Conservation (phyloP, 352 stramenopile species). For the Phytopythium mirpurense region DNA sequence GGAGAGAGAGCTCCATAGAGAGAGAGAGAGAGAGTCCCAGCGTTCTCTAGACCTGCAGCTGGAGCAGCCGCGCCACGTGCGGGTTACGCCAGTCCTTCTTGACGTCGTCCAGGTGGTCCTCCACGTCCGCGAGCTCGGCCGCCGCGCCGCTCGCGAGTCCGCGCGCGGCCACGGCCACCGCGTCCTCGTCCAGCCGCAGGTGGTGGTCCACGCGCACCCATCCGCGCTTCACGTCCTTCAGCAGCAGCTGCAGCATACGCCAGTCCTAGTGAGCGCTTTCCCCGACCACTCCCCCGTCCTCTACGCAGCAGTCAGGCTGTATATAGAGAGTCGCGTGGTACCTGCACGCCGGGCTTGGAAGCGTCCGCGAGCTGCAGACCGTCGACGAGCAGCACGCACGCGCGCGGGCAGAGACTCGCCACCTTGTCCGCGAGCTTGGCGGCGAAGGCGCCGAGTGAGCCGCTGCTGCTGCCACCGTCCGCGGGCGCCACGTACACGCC, state of each 20-base stretch:
- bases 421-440: conserved; percentile 65
- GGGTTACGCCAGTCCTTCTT: conserved; percentile 75
- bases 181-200: conserved; percentile 42
- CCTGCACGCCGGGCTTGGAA: conserved; percentile 46
- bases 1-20: too few species aligned
- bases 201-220: conserved; percentile 66
- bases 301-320: too few species aligned
- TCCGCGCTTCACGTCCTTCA: conserved; percentile 79
- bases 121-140: conserved; percentile 57
- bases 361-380: conserved; percentile 49
- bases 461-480: conserved; percentile 19
- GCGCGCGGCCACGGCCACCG: conserved; percentile 30
- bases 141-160: conserved; percentile 47
- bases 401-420: conserved; percentile 54
- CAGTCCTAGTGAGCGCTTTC: too few species aligned
- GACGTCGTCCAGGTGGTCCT: conserved; percentile 72
- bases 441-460: conserved; percentile 45
- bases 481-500: conserved; percentile 49
- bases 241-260: conserved; percentile 29
- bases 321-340: too few species aligned
- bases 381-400: conserved; percentile 71
- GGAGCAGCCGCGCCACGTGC: conserved; percentile 56
- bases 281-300: not conserved
- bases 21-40: too few species aligned
- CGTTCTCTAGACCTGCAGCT: conserved; percentile 62